These are phyloP conservation scores for Nannochloropsis gaditana DNA, from an alignment of 108 stramenopile genomes.

Conservation along the genomic window DNA sequence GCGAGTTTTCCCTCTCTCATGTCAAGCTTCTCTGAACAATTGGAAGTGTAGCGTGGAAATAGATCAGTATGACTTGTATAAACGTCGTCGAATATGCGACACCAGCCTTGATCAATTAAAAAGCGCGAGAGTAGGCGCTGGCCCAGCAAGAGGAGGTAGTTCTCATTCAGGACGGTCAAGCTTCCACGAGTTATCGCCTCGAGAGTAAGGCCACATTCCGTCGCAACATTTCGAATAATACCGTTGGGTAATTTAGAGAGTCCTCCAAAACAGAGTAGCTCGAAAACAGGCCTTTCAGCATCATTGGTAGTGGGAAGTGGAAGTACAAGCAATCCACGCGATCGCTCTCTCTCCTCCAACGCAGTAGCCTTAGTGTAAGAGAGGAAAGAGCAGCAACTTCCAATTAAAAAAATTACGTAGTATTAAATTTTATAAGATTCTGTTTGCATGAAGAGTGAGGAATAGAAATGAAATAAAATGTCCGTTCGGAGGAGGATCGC, in stretches of 20 bases:
- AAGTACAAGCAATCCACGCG: background rate
- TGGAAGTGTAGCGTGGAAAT: background rate
- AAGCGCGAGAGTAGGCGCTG: background rate
- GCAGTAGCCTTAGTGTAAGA: background rate
- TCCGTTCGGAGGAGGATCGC: background rate
- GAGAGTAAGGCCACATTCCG: background rate
- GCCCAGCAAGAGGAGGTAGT: background rate
- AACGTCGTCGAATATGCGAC: background rate
- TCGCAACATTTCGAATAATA: background rate
- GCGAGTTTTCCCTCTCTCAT: background rate
- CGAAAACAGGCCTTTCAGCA: background rate
- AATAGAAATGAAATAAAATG: background rate
- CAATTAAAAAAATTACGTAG: background rate
- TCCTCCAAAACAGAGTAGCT: background rate
- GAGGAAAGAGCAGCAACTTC: background rate
- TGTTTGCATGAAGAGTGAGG: background rate
- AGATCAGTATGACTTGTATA: constrained; percentile 9
- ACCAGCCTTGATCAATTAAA: background rate
- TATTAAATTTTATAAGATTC: too few relatives aligned
- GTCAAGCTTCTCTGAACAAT: too few relatives aligned
- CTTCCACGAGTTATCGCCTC: background rate
- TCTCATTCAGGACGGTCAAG: background rate
- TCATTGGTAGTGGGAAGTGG: background rate
- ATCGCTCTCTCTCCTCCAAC: background rate
- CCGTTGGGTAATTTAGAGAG: background rate